Conservation (phyloP, 2,329 filamentous ascomycete species). For the Calonectria pteridis region DNA sequence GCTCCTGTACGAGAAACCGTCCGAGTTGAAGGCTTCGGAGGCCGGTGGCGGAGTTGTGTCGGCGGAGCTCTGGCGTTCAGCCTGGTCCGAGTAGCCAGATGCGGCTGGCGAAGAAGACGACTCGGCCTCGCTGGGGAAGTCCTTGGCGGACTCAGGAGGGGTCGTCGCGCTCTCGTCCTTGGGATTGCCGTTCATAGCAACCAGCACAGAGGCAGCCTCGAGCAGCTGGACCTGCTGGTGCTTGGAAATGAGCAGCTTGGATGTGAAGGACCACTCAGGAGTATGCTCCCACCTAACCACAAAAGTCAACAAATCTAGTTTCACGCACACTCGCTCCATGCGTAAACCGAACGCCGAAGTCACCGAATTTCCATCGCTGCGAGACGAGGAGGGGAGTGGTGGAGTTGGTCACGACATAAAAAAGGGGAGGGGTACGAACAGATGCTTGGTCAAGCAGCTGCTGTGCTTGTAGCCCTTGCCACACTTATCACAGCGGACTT, state of each 20-base stretch:
- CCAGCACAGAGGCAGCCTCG: slow-evolving; percentile 95
- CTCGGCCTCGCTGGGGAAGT: slow-evolving; percentile 82
- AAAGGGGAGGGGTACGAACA: slow-evolving; percentile 85
- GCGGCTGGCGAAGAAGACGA: slow-evolving; percentile 83
- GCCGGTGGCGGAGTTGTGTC: slow-evolving; percentile 94
- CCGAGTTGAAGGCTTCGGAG: slow-evolving; percentile 71
- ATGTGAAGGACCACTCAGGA: slow-evolving; percentile 96
- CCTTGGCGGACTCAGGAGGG: slow-evolving; percentile 74
- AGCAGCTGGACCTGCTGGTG: slow-evolving; percentile 98
- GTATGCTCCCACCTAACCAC: slow-evolving; percentile 94
- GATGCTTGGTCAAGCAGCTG: slow-evolving; percentile 99
- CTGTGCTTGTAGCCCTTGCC: slow-evolving; percentile 99
- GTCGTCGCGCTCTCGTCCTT: slow-evolving; percentile 66
- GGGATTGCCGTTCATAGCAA: slow-evolving; percentile 80
- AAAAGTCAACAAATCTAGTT: slow-evolving; percentile 44
- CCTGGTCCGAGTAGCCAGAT: slow-evolving; percentile 83
- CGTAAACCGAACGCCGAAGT: slow-evolving; percentile 30
- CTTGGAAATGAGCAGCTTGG: slow-evolving; percentile 98
- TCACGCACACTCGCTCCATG: slow-evolving; percentile 25
- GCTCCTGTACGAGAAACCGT: slow-evolving; percentile 63
- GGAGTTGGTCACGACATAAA: slow-evolving; percentile 52
- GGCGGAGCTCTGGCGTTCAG: slow-evolving; percentile 84
- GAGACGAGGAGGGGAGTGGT: slow-evolving; percentile 50
- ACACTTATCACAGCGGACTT: slow-evolving; percentile 97
- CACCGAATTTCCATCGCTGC: slow-evolving; percentile 21